Evolutionary conservation across 108 stramenopile genomes (phyloP).

Genomic region (Schizochytrium sp.): DNA sequence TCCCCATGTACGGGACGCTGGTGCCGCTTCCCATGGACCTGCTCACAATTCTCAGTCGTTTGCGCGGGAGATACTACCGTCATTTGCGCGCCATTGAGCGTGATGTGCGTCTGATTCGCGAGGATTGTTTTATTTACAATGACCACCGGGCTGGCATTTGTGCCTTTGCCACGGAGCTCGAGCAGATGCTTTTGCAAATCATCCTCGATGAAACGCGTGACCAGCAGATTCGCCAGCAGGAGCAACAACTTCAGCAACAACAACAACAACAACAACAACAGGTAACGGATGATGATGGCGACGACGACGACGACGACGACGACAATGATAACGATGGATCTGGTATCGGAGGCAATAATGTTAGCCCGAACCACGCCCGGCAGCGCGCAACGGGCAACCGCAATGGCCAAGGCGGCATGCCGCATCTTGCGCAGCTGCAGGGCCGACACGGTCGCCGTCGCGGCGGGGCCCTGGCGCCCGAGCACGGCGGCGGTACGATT

Average conservation of each 20-base stretch:
- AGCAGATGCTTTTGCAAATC: background rate
- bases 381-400: too few relatives aligned
- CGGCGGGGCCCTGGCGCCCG: background rate
- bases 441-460: background rate
- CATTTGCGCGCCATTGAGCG: background rate
- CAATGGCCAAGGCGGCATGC: too few relatives aligned
- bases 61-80: background rate
- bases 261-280: background rate
- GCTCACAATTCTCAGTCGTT: background rate
- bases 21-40: slow-evolving; percentile 11
- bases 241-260: background rate
- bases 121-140: background rate
- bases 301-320: background rate
- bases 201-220: background rate
- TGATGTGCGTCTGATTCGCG: background rate
- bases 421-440: background rate
- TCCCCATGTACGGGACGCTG: background rate
- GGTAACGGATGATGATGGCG: background rate
- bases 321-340: background rate
- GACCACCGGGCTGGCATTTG: background rate
- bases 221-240: background rate
- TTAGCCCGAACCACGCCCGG: too few relatives aligned
- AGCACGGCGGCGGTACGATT: background rate
- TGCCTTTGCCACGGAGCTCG: background rate
- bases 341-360: background rate